Percentiles rank a stretch among this genome's conserved stretches.
These are phyloP conservation scores for Stemphylium beticola DNA, from an alignment of 2,329 filamentous ascomycete genomes.

Conservation along the genomic window DNA sequence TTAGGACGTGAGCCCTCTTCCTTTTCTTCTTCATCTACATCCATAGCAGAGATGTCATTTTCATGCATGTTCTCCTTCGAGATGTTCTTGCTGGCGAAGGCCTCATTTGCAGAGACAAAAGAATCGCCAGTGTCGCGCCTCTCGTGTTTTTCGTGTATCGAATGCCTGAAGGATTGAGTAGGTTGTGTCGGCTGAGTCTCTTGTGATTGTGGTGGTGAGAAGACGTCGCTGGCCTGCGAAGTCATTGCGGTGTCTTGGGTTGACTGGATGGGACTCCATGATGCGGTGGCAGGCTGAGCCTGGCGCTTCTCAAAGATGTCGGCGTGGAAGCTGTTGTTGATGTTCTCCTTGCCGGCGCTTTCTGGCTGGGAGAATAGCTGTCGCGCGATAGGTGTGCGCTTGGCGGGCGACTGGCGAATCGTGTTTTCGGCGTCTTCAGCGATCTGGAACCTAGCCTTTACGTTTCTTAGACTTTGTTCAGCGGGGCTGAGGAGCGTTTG, in stretches of 20 bases:
- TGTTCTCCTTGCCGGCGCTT: conserved; percentile 40
- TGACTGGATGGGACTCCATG: conserved; percentile 28
- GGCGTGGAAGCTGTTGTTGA: conserved; percentile 27
- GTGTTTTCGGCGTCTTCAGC: conserved; percentile 60
- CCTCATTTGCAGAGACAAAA: conserved; percentile 58
- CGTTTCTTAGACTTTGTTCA: conserved; percentile 56
- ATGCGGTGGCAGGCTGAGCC: conserved; percentile 39
- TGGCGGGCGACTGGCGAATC: conserved; percentile 30
- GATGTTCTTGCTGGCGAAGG: conserved; percentile 40
- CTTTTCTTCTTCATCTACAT: conserved; percentile 39
- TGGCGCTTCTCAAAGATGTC: conserved; percentile 51
- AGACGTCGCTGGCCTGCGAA: conserved; percentile 38
- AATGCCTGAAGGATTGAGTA: conserved; percentile 36
- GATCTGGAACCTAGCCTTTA: conserved; percentile 65
- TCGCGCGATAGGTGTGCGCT: conserved; percentile 35
- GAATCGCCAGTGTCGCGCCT: conserved; percentile 51
- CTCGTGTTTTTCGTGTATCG: conserved; percentile 29
- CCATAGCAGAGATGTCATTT: conserved; percentile 35
- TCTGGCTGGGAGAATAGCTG: conserved; percentile 37
- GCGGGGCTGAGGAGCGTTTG: conserved; percentile 58
- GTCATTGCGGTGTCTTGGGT: conserved; percentile 41
- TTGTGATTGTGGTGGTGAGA: conserved; percentile 41
- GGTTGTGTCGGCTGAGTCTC: conserved; percentile 43
- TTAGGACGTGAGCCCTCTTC: conserved; percentile 27
- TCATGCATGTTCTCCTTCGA: conserved; percentile 34